Evolutionary conservation across 768 basidiomycete genomes (phyloP).

Genomic region (Epithele typhae): DNA sequence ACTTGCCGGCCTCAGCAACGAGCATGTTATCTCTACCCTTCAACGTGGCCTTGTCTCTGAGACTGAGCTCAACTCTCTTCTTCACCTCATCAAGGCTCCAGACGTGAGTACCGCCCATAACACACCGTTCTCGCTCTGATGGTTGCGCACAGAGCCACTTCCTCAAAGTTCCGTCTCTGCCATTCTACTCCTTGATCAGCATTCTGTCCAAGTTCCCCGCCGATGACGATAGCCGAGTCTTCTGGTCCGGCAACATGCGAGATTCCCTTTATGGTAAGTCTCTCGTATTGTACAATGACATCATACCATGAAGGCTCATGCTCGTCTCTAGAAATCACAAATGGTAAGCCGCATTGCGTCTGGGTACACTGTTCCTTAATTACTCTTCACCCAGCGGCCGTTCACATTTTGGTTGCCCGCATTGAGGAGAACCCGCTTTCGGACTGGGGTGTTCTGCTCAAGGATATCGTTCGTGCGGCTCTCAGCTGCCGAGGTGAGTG

Average conservation of each 20-base stretch:
- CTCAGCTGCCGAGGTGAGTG: constrained; percentile 53
- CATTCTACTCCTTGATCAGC: constrained; percentile 75
- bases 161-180: constrained; percentile 78
- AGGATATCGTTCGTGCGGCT: constrained; percentile 41
- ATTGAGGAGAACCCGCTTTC: constrained; percentile 32
- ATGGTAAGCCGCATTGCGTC: constrained; percentile 19
- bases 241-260: constrained; percentile 60
- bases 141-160: constrained; percentile 61
- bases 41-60: constrained; percentile 66
- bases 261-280: constrained; percentile 66
- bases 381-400: constrained; percentile 33
- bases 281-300: not conserved
- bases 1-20: constrained; percentile 56
- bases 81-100: constrained; percentile 70
- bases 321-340: constrained; percentile 30
- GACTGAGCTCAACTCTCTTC: constrained; percentile 58
- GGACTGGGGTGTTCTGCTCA: constrained; percentile 39
- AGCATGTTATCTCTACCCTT: constrained; percentile 53
- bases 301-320: not conserved
- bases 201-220: constrained; percentile 75
- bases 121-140: not conserved
- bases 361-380: not conserved
- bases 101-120: constrained; percentile 48
- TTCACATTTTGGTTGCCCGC: constrained; percentile 55
- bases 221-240: constrained; percentile 71